A percentile compares a stretch with the other conserved stretches of the same genome.
Conservation (phyloP, 2,329 filamentous ascomycete genomes). For the Pyrenophora graminea region DNA sequence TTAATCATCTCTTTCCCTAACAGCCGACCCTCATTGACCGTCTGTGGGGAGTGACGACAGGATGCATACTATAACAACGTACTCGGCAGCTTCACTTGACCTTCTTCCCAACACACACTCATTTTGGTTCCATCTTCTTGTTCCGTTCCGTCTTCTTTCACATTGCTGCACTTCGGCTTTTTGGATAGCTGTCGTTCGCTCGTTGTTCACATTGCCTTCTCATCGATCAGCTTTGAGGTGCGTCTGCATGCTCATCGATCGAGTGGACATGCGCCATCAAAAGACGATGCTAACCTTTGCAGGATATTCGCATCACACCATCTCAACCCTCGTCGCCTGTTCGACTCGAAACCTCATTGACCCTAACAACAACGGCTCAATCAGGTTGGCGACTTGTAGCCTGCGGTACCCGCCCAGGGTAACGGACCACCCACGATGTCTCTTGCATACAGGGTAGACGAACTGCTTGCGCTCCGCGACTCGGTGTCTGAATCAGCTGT, state of each 20-base stretch:
- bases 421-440: slow-evolving; percentile 31
- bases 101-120: slow-evolving; percentile 38
- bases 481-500: slow-evolving; percentile 50
- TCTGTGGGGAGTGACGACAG: slow-evolving; percentile 26
- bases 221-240: slow-evolving; percentile 41
- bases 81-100: slow-evolving; percentile 8
- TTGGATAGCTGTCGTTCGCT: slow-evolving; percentile 47
- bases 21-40: background rate
- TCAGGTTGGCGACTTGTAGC: slow-evolving; percentile 12
- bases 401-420: slow-evolving; percentile 9
- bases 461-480: slow-evolving; percentile 48
- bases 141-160: slow-evolving; percentile 41
- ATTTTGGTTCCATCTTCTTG: slow-evolving; percentile 47
- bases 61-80: slow-evolving; percentile 31
- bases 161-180: slow-evolving; percentile 44
- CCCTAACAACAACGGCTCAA: slow-evolving; percentile 7
- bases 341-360: slow-evolving; percentile 16
- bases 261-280: background rate
- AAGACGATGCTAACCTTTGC: slow-evolving; percentile 5
- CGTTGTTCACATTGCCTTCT: slow-evolving; percentile 33
- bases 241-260: slow-evolving; percentile 6
- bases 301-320: slow-evolving; percentile 47
- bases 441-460: slow-evolving; percentile 47
- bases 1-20: slow-evolving; percentile 19
- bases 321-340: slow-evolving; percentile 36